These are phyloP conservation scores for Kandelia obovata DNA, from an alignment of 345 rosid species.

Conservation along the genomic window DNA sequence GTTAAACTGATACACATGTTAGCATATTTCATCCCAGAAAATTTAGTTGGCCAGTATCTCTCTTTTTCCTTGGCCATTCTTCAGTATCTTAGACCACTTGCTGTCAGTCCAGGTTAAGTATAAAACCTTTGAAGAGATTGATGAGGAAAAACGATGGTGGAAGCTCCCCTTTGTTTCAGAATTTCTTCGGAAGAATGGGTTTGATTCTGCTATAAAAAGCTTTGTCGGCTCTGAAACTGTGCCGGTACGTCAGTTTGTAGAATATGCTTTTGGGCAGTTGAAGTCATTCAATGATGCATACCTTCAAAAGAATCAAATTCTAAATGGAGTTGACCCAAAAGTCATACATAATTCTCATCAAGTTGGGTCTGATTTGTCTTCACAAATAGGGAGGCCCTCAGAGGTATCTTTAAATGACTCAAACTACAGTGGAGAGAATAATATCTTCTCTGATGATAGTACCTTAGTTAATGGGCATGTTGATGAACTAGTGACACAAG, in stretches of 20 bases:
- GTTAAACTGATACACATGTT: background rate
- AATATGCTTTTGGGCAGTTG: conserved; percentile 82
- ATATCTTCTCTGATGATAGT: conserved; percentile 21
- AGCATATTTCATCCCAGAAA: background rate
- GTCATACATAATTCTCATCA: conserved; percentile 20
- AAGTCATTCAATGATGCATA: conserved; percentile 64
- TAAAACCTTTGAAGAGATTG: conserved; percentile 72
- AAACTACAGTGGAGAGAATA: conserved; percentile 17
- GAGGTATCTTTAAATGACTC: conserved; percentile 28
- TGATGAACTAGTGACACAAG: conserved; percentile 27
- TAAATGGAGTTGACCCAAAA: conserved; percentile 31
- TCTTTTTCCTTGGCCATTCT: background rate
- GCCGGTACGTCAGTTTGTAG: conserved; percentile 82
- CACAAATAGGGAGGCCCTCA: conserved; percentile 23
- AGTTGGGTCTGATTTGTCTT: conserved; percentile 30
- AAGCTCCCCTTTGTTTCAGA: conserved; percentile 63
- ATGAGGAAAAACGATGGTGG: conserved; percentile 84
- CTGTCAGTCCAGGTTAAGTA: conserved; percentile 55
- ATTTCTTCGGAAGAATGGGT: conserved; percentile 57
- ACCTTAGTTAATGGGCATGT: conserved; percentile 17
- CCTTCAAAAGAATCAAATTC: conserved; percentile 31
- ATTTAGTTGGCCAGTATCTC: background rate
- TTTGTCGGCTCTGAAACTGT: conserved; percentile 62
- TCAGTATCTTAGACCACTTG: too few species aligned
- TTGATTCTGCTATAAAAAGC: conserved; percentile 55